Conservation (phyloP, 116 monocot genomes). For the Posidonia oceanica region DNA sequence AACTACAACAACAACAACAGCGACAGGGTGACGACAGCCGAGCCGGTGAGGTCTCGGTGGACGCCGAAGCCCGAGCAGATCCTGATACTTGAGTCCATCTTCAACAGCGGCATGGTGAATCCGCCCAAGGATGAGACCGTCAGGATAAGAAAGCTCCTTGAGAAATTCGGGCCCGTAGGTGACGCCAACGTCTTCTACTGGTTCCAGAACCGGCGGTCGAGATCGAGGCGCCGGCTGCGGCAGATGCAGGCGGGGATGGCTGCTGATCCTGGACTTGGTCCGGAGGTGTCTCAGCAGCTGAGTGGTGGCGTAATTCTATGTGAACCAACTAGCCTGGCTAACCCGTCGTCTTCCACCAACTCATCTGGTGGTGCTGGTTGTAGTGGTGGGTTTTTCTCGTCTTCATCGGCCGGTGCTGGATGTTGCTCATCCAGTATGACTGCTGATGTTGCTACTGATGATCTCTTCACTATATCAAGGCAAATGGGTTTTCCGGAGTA, state of each 20-base stretch:
- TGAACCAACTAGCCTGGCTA: constrained; percentile 5
- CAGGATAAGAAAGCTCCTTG: constrained; percentile 72
- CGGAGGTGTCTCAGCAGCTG: no score
- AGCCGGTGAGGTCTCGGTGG: constrained; percentile 84
- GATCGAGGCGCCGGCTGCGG: constrained; percentile 79
- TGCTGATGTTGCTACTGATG: constrained; percentile 30
- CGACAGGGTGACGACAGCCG: constrained; percentile 9
- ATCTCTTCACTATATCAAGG: constrained; percentile 61
- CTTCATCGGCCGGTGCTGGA: neutral
- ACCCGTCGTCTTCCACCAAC: constrained; percentile 18
- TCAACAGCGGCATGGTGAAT: constrained; percentile 96
- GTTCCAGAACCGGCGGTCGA: constrained; percentile 96
- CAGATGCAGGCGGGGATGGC: constrained; percentile 69
- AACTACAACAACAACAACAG: neutral
- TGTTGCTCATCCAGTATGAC: constrained; percentile 14
- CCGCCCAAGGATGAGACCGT: constrained; percentile 92
- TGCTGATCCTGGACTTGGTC: neutral
- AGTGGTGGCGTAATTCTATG: constrained; percentile 14
- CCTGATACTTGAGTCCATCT: constrained; percentile 90
- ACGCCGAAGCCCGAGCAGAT: constrained; percentile 97
- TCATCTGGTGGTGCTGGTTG: constrained; percentile 11
- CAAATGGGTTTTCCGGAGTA: constrained; percentile 48
- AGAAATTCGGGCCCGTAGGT: constrained; percentile 83
- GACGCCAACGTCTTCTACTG: constrained; percentile 99
- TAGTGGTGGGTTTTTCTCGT: constrained; percentile 14